Conservation (phyloP, 23 red algal species). For the Gracilaria gracilis region DNA sequence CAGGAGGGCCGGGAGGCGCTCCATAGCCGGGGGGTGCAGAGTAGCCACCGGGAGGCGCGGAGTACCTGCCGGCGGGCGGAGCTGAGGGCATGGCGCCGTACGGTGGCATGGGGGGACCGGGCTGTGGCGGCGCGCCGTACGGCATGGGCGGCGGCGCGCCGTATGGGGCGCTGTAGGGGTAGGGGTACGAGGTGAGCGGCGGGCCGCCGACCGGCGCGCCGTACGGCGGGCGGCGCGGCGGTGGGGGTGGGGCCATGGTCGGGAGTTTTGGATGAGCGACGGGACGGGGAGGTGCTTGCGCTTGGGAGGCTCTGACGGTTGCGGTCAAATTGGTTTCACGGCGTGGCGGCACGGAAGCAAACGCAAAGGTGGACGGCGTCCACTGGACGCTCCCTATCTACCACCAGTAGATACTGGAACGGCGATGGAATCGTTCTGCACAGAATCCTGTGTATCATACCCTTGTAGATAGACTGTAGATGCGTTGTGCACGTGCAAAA, state of each 20-base stretch:
- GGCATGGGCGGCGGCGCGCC: background rate
- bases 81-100: background rate
- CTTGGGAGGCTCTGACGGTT: background rate
- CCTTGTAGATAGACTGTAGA: no score
- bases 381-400: no score
- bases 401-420: no score
- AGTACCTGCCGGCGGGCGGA: background rate
- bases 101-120: background rate
- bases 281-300: background rate
- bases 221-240: constrained; percentile 21
- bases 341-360: background rate
- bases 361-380: background rate
- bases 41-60: background rate
- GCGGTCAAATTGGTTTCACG: background rate
- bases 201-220: constrained; percentile 21
- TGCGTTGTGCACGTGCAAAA: background rate
- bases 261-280: background rate
- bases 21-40: constrained; percentile 9
- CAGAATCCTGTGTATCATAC: no score
- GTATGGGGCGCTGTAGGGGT: constrained; percentile 32
- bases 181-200: constrained; percentile 29
- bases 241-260: background rate
- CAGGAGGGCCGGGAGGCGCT: background rate
- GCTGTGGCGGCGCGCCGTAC: background rate
- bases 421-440: background rate